Evolutionary conservation across 371 early-diverging fungal genomes (phyloP), one percentile per base, ranked within the genome.

Genomic region (Saksenaea vasiformis): DNA sequence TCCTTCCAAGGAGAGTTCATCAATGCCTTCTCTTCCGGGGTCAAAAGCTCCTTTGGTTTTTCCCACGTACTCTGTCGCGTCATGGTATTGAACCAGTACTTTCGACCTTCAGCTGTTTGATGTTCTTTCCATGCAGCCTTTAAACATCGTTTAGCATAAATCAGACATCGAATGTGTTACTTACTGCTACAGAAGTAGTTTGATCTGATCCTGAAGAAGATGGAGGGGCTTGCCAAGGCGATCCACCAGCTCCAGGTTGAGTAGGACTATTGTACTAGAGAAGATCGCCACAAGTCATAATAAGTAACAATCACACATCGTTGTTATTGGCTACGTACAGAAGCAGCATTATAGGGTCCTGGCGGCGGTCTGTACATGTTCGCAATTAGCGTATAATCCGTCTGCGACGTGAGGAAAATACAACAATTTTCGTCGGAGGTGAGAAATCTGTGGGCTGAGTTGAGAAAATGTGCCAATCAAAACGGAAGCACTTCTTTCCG

Each of bases 1-100:
- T 95, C 95, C 74, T 94, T 94, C 97, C 97, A 97, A 28, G 83
- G 79, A 63, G 87, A 86, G 17, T 74, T 69, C 37, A 85, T 85
- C 60, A 93, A 74, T 41, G 89, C 90, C 66, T 78, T 75, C 87
- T 97, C 96, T 65, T 87, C 86, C 19, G 88, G 86, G 3, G 94
- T 89, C 72, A 93, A 90, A 13, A 97, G 84, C 64, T 93, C 96
- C 61, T 93, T 91, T 15, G 98, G 98, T 73, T 96, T 96, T 65
- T 97, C 95, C 97, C 97, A 98, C 5, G 88, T 87, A 59, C 90
- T 95, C 67, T 85, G 82, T 66, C 89, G 87, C 15, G 97, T 95
- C 13, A 74, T 66, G 26, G 83, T 79, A 69, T 98, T 94, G 80
- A 81, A 94, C 78, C 92, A 97, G 76, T 97, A 96, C 27, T 80